Evolutionary conservation across 805 yeast species (phyloP).

Genomic region (Myxozyma vanderwaltii): DNA sequence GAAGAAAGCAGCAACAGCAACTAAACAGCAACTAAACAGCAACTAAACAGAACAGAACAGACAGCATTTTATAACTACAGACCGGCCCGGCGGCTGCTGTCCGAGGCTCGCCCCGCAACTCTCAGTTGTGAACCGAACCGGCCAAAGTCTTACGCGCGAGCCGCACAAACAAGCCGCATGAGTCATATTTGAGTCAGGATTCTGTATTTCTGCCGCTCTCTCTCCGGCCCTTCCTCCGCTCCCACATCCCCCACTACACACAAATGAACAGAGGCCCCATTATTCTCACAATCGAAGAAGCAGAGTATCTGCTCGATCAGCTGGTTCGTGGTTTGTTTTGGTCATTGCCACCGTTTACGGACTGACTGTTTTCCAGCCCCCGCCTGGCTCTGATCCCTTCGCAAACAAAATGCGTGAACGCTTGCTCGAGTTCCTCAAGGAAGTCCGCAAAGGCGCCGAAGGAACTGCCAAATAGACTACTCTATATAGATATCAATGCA

Average conservation of each 20-base stretch:
- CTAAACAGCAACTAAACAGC: neutral
- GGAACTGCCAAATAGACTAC: slow-evolving; percentile 17
- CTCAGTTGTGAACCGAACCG: neutral
- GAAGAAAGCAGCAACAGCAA: neutral
- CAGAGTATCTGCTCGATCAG: slow-evolving; percentile 34
- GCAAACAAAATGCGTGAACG: slow-evolving; percentile 26
- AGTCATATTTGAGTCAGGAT: neutral
- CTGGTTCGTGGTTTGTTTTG: slow-evolving; percentile 15
- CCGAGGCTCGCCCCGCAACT: neutral
- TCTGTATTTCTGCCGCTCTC: neutral
- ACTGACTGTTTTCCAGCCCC: slow-evolving; percentile 6
- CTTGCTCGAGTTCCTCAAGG: slow-evolving; percentile 24
- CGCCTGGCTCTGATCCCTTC: slow-evolving; percentile 22
- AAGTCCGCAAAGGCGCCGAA: slow-evolving; percentile 33
- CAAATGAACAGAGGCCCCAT: slow-evolving; percentile 33
- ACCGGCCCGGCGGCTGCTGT: neutral
- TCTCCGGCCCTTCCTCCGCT: neutral
- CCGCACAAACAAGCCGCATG: neutral
- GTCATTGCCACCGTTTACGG: too few species aligned
- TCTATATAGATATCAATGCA: too few species aligned
- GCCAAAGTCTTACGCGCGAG: neutral
- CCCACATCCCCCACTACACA: neutral
- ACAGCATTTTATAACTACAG: neutral
- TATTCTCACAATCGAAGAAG: slow-evolving; percentile 30
- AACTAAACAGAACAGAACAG: neutral